Base-by-base conservation (phyloP, 1,284 basidiomycete genomes). In the Cystobasidium slooffiae region DNA sequence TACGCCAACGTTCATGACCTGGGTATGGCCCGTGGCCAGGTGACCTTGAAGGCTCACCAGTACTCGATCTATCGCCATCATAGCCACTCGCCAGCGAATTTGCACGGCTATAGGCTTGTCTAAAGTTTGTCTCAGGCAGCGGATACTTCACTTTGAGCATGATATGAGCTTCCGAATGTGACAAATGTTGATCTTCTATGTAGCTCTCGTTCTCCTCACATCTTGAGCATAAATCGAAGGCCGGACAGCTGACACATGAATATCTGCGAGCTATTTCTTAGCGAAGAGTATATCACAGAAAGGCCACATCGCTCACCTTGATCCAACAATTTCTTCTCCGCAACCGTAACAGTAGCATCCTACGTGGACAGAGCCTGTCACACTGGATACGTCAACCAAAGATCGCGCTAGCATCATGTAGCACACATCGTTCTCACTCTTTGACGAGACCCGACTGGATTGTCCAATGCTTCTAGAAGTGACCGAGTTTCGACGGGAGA, bases 141-240 rank as follows among this genome's bases (percentile, higher is more conserved):
- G 59, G 59, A 46, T 37, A 37, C 20, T 44, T 61, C 39, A 37
- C 39, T 37, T 61, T 61, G 59, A 61, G 59, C 59, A 61, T 61
- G 12, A 61, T 44, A 37, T 61, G 59, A 6, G 59, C 16, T 12
- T 31, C 9, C 6, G 41, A n/a, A 46, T 61, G 59, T 1, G 6
- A 31, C 10, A 1, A 9, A 10, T 61, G 10, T 10, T 1, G 20
- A 24, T 61, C 59, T 12, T 41, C 16, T 14, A 61, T 12, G 22
- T 16, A 44, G 18, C 5, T 16, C 39, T 61, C 59, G 7, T 6
- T 20, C 44, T 61, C 59, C n/a, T 61, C 59, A 41, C 59, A 61
- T n/a, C 44, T 44, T 6, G 59, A 44, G 59, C 59, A 61, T 7
- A 61, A 41, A n/a, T 61, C 59, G 39, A 61, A 61, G n/a, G 39